Percentiles rank a stretch among this genome's conserved stretches.
Evolutionary conservation across 2,329 filamentous ascomycete species (phyloP).

Genomic region (Raffaelea albimanens): DNA sequence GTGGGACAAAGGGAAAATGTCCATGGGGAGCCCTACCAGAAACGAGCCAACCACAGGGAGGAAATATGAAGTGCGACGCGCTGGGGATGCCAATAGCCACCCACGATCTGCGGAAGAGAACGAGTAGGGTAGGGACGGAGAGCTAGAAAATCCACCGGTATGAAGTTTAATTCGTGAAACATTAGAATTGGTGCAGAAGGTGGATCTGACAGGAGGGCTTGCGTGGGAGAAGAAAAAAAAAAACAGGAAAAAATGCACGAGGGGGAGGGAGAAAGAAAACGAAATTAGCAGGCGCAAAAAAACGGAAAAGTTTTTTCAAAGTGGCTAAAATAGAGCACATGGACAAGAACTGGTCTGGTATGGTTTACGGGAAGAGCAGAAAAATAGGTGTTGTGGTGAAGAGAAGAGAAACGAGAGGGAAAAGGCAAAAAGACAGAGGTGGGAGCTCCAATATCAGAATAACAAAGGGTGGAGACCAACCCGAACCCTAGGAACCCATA

Average conservation of each 20-base stretch:
- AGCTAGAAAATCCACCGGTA: conserved; percentile 3
- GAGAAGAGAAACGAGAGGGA: not conserved
- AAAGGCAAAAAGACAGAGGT: not conserved
- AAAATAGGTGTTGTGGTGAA: not conserved
- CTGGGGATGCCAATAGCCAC: not conserved
- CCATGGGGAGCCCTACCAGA: too few species aligned
- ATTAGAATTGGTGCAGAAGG: not conserved
- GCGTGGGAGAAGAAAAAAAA: too few species aligned
- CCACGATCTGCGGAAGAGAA: not conserved
- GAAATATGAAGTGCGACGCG: not conserved
- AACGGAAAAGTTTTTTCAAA: too few species aligned
- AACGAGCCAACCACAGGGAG: too few species aligned
- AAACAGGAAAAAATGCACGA: too few species aligned
- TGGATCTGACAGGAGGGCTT: not conserved
- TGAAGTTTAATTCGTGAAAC: not conserved
- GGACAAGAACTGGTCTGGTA: too few species aligned
- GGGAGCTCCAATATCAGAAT: too few species aligned
- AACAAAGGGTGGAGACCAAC: not conserved
- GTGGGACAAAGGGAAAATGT: too few species aligned
- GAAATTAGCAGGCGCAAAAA: too few species aligned
- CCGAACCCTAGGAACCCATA: not conserved
- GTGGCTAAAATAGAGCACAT: too few species aligned
- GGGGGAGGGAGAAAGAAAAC: too few species aligned
- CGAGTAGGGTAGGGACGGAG: not conserved
- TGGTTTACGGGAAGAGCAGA: too few species aligned